These are phyloP conservation scores for Macrolepiota fuliginosa DNA, from an alignment of 768 basidiomycete species.

Conservation along the genomic window DNA sequence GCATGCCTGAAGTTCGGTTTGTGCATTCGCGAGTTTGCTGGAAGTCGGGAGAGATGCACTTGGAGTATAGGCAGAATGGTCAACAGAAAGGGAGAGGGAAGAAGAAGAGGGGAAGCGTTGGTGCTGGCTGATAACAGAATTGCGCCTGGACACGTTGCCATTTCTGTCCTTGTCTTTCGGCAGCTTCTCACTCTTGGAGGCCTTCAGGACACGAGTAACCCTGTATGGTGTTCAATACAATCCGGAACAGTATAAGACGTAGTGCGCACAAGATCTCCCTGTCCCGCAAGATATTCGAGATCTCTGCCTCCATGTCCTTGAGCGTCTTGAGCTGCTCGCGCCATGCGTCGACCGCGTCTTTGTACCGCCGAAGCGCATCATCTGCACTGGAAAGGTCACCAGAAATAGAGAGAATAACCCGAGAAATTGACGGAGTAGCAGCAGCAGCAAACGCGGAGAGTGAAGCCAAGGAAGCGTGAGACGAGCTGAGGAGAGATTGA, in stretches of 20 bases:
- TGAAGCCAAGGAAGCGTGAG: conserved; percentile 59
- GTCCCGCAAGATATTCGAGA: conserved; percentile 67
- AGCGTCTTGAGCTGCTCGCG: conserved; percentile 55
- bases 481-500: conserved; percentile 51
- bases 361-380: conserved; percentile 64
- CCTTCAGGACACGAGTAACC: conserved; percentile 77
- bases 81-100: conserved; percentile 29
- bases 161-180: conserved; percentile 19
- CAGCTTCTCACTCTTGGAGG: conserved; percentile 52
- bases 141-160: conserved; percentile 34
- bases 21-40: conserved; percentile 63
- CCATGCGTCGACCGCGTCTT: conserved; percentile 62
- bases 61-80: conserved; percentile 14
- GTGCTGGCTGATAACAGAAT: conserved; percentile 31
- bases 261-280: conserved; percentile 75
- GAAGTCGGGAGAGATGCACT: conserved; percentile 27
- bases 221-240: conserved; percentile 31
- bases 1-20: conserved; percentile 79
- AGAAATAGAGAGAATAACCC: conserved; percentile 55
- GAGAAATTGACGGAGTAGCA: conserved; percentile 52
- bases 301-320: conserved; percentile 71
- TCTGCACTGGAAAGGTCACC: conserved; percentile 61
- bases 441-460: conserved; percentile 74
- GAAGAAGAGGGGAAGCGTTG: conserved; percentile 40
- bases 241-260: not conserved